Base-by-base conservation (phyloP, 2,329 filamentous ascomycete species). In the Trichoderma sp. region DNA sequence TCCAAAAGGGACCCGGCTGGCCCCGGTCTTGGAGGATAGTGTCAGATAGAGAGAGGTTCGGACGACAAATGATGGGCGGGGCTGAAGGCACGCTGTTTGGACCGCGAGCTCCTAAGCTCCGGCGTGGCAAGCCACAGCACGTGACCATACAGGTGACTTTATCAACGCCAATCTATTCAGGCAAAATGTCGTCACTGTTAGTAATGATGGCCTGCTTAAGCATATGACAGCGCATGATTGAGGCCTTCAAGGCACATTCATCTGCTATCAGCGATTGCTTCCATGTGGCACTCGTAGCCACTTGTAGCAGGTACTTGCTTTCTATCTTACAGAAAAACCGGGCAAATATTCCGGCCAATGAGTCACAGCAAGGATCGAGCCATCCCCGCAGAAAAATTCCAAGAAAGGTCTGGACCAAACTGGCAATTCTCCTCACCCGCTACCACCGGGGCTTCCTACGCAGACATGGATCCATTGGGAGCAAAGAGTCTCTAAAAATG, bases 1-100 rank as follows among this genome's bases (percentile, higher is more conserved):
- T 70, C 68, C 71, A 75, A 76, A 73, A 78, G 77, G 71, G 77
- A 77, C 76, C 78, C 75, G 70, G 77, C 75, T 72, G 77, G 79
- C 78, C 78, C 78, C 78, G 75, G 75, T 72, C 75, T 73, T 72
- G 73, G 74, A 75, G 75, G 72, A 74, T 73, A 72, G 73, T 74
- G 71, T 76, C 75, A 31, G 53, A 13, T 43, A 40, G 47, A 35
- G 21, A 47, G 21, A 24, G 10, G 19, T 49, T 24, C n/a, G 47
- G n/a, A 24, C 47, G 47, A 56, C 33, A 29, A 27, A 21, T 43
- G 71, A 73, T 75, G 71, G 62, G 53, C 76, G 78, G 78, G 78
- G 78, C 78, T 77, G 77, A 76, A 29, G 24, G 64, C 64, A 75
- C 35, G 33, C 35, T n/a, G 37, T 49, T 52, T 27, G 59, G 27